Percentiles rank a stretch among this genome's conserved stretches.
These are phyloP conservation scores for Coemansia sp. DNA, from an alignment of 192 early-diverging fungal genomes.

Conservation along the genomic window DNA sequence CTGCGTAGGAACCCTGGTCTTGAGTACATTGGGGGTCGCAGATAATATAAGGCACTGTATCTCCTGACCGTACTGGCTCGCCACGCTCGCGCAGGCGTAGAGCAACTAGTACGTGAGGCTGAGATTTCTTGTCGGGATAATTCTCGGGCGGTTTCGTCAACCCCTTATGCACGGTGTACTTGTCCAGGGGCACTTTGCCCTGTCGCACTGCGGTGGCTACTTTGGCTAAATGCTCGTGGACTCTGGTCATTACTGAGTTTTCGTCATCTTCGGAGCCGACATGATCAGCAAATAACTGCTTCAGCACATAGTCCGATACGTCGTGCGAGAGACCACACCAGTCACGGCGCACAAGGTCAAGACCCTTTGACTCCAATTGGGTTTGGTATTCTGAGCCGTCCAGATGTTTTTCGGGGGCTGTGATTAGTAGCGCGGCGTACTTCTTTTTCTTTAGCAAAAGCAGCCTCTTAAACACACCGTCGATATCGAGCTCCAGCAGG, in stretches of 20 bases:
- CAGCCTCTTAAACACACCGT: conserved; percentile 89
- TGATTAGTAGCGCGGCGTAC: conserved; percentile 84
- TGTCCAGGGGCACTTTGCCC: conserved; percentile 72
- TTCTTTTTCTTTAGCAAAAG: conserved; percentile 98
- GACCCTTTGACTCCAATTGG: conserved; percentile 85
- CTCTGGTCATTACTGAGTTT: conserved; percentile 74
- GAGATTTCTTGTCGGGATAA: conserved; percentile 84
- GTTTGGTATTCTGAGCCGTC: conserved; percentile 12
- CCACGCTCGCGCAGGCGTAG: conserved; percentile 76
- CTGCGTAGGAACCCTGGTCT: conserved; percentile 59
- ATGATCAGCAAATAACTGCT: conserved; percentile 60
- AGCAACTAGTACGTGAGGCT: conserved; percentile 97
- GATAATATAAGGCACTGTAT: conserved; percentile 93
- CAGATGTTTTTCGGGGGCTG: conserved; percentile 58
- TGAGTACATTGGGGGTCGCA: conserved; percentile 57
- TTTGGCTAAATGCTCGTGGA: conserved; percentile 72
- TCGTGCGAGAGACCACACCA: conserved; percentile 96
- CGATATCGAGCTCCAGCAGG: conserved; percentile 96
- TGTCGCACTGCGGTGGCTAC: conserved; percentile 74
- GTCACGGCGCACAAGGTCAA: conserved; percentile 95
- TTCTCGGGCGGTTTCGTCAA: conserved; percentile 90
- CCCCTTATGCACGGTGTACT: conserved; percentile 92
- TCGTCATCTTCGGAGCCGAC: conserved; percentile 49
- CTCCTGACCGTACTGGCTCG: conserved; percentile 71
- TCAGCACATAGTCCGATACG: conserved; percentile 77